Evolutionary conservation across 805 yeast species (phyloP), one percentile per base, ranked within the genome.

Genomic region (Ogataea kodamae): DNA sequence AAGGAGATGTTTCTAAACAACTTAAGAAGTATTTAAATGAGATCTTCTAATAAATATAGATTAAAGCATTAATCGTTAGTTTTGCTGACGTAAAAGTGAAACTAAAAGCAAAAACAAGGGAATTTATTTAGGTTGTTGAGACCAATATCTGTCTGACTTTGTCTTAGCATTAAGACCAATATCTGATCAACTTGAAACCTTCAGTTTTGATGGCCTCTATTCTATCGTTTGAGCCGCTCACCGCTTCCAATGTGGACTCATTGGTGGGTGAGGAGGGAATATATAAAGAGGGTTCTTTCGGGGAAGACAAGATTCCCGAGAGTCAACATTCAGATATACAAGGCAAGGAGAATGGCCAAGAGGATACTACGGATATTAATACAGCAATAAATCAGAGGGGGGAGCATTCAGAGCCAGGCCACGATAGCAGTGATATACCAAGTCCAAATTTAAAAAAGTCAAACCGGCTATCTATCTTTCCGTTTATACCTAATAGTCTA

Each of bases 1-100:
- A 66, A 45, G 81, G 81, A 23, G 69, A 76, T 45, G 50, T 54
- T 25, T 51, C 59, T 2, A 48, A 42, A 6, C 52, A 42, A 5
- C 51, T 76, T 8, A 69, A 61, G 45, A 43, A 57, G 22, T 26
- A 63, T 9, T 54, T 69, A 9, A 50, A 36, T 3, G 30, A 50
- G 31, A 42, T 49, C 31, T 62, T 64, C 40, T 64, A 46, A 24
- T 33, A 32, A 27, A 33, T 12, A 33, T 33, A 33, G 31, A 6
- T 16, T 11, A 16, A 20, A 15, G 3, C 9, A 16, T 4, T 18
- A 18, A 18, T 18, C 21, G 21, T 18, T 9, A 7, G 9, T 18
- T 18, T 18, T 18, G 21, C 21, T 18, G 24, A n/a, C n/a, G n/a
- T n/a, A n/a, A n/a, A n/a, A n/a, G n/a, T n/a, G n/a, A n/a, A n/a